A percentile compares a stretch with the other conserved stretches of the same genome.
Evolutionary conservation across 176 grass and related monocot genomes (phyloP).

Genomic region (Puccinellia tenuiflora): DNA sequence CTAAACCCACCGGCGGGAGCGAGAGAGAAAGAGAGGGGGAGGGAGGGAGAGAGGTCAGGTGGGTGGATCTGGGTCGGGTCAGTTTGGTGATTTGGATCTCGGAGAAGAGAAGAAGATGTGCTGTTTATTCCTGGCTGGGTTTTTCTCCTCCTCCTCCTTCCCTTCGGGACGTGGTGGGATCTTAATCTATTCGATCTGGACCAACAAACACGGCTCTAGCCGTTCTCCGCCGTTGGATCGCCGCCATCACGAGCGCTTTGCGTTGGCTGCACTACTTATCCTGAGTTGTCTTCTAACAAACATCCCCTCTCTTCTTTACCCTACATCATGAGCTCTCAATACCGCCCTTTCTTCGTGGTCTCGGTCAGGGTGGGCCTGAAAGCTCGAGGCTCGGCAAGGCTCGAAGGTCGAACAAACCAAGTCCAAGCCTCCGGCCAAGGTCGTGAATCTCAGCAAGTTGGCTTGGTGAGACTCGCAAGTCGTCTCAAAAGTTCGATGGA

Average conservation of each 20-base stretch:
- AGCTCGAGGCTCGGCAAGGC: too few relatives aligned
- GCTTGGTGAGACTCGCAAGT: too few relatives aligned
- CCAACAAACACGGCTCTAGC: neutral
- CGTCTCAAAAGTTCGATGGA: too few relatives aligned
- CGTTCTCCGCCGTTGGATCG: neutral
- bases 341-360: too few relatives aligned
- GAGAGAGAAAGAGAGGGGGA: neutral
- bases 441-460: too few relatives aligned
- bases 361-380: too few relatives aligned
- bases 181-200: neutral
- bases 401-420: too few relatives aligned
- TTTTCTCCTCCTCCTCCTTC: neutral
- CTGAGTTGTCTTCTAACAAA: neutral
- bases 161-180: neutral
- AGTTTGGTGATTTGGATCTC: conserved; percentile 12
- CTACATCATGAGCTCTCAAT: too few relatives aligned
- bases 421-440: too few relatives aligned
- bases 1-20: conserved; percentile 2
- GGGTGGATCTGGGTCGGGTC: neutral
- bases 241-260: neutral
- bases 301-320: too few relatives aligned
- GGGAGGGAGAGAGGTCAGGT: neutral
- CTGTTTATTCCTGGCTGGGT: neutral
- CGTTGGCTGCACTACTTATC: neutral
- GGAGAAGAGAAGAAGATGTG: neutral